Conservation (phyloP, 805 yeast species). For the Metschnikowia gelsemii region DNA sequence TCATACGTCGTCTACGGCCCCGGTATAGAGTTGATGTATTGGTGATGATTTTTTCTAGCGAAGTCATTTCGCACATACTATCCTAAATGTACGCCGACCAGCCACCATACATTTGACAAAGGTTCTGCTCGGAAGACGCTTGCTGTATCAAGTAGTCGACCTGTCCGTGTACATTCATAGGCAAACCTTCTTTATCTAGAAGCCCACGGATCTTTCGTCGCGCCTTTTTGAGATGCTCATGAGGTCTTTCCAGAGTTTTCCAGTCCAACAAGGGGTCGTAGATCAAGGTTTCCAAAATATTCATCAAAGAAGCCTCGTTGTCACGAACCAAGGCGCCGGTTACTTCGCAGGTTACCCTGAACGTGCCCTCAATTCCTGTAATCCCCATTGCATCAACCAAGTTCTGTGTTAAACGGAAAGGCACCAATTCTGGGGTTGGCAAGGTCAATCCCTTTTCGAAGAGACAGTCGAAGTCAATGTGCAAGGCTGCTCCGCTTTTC, state of each 20-base stretch:
- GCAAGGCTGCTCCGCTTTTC: conserved; percentile 75
- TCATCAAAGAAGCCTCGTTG: conserved; percentile 83
- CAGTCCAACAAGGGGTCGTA: conserved; percentile 91
- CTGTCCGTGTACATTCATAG: conserved; percentile 89
- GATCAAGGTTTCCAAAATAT: conserved; percentile 85
- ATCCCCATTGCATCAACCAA: conserved; percentile 88
- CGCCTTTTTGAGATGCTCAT: conserved; percentile 67
- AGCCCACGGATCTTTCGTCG: conserved; percentile 83
- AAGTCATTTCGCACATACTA: too few relatives aligned
- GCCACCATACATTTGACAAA: conserved; percentile 89
- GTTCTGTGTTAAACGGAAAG: conserved; percentile 87
- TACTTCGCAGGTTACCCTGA: conserved; percentile 81
- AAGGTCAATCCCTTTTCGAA: conserved; percentile 80
- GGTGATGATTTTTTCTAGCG: background rate
- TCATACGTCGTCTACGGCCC: conserved; percentile 9
- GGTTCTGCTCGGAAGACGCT: conserved; percentile 67
- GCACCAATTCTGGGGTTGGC: conserved; percentile 88
- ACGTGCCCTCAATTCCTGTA: conserved; percentile 85
- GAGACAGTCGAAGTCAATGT: conserved; percentile 95
- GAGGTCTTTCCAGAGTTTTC: conserved; percentile 54
- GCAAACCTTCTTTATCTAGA: conserved; percentile 71
- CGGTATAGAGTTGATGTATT: conserved; percentile 1
- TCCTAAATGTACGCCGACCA: conserved; percentile 54
- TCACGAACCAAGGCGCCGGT: conserved; percentile 68
- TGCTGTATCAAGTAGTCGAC: conserved; percentile 85